Evolutionary conservation across 2,329 filamentous ascomycete genomes (phyloP), one percentile per base, ranked within the genome.

Genomic region (Aaosphaeria arxii): DNA sequence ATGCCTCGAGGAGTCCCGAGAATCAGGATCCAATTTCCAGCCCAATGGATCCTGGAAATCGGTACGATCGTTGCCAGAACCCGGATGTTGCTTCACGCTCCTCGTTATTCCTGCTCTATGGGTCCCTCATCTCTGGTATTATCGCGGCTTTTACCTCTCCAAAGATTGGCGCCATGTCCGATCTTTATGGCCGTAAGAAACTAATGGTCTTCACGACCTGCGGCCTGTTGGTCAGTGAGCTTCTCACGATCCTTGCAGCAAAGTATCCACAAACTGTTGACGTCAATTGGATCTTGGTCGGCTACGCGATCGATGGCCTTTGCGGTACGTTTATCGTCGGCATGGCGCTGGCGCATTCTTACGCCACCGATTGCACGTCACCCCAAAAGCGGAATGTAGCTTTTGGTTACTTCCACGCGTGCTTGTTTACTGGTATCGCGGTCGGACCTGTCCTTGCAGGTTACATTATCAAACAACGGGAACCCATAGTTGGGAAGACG

Each of bases 351-450:
- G 85, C 84, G 24, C 86, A 95, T 67, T 90, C 92, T 0, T 99
- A 97, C 69, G 86, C 88, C 9, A 86, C 89, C 38, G 94, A 99
- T 69, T 96, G 90, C 70, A 92, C 91, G 0, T 77, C 87, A 4
- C 88, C 91, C 0, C 86, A 88, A 30, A 83, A 83, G 61, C 84
- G 94, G 17, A 88, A 87, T 50, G 87, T 95, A 6, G 83, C 85
- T 4, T 94, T 97, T 67, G 91, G 90, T 5, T 92, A 91, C 65
- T 86, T 97, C 59, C 89, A 97, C 61, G 91, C 89, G 7, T 91
- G 87, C 57, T 77, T 99, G 6, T 97, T 96, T 69, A 80, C 82
- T 1, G 94, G 94, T n/a, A 83, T 97, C 41, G 92, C 94, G 0
- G 71, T 92, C 31, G 94, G 94, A 0, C 94, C 94, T 6, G 78